Percentiles rank a stretch among this genome's conserved stretches.
phyloP scores from a whole-genome alignment of 179 eudicot genomes.

The Drosera spatulata region DNA sequence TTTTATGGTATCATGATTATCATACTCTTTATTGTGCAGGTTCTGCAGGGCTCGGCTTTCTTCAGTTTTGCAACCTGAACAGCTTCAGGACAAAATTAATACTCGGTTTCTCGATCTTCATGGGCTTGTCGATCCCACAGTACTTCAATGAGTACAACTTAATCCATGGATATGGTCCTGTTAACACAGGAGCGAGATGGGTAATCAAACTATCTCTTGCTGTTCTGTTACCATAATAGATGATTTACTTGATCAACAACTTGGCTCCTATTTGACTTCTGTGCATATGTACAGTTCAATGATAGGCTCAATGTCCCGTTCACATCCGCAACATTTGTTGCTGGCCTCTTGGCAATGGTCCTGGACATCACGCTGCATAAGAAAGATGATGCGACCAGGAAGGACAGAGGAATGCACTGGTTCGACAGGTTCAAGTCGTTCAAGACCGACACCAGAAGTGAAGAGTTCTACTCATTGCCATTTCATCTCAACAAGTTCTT shows the following conservation, averaged over 20 bases:
- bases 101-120: conserved; percentile 74
- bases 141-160: conserved; percentile 76
- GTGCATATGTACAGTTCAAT: conserved; percentile 42
- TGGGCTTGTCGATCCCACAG: conserved; percentile 93
- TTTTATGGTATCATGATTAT: no score
- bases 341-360: conserved; percentile 54
- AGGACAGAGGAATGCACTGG: conserved; percentile 69
- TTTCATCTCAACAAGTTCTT: conserved; percentile 79
- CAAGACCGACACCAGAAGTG: conserved; percentile 64
- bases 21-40: conserved; percentile 30
- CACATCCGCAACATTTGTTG: conserved; percentile 80
- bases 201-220: conserved; percentile 18
- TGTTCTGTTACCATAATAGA: neutral
- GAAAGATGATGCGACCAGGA: conserved; percentile 38
- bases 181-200: conserved; percentile 87
- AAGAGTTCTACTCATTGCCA: conserved; percentile 78
- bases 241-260: neutral
- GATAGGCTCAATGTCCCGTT: conserved; percentile 78
- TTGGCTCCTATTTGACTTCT: no score
- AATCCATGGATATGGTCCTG: conserved; percentile 69
- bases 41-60: conserved; percentile 70
- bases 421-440: conserved; percentile 66
- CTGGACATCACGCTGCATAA: conserved; percentile 52
- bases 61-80: conserved; percentile 94
- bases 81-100: conserved; percentile 82